Conservation (phyloP, 225 moss, liverwort and hornwort genomes). For the Anthoceros angustus region DNA sequence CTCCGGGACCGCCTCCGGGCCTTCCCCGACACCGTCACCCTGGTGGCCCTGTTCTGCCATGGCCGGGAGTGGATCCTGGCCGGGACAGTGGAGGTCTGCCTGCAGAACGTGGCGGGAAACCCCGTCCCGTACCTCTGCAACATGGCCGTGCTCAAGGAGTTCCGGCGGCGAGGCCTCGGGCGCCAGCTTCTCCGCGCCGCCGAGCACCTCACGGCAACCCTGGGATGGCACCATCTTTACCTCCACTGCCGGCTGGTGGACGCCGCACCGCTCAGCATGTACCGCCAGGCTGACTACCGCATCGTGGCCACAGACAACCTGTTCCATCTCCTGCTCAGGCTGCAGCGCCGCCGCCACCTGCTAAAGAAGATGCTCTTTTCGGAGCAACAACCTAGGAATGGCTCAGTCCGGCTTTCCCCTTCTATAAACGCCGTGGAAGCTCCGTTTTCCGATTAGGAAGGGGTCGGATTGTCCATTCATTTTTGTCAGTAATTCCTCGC, state of each 20-base stretch:
- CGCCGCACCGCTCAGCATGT: slow-evolving; percentile 72
- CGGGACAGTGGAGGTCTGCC: slow-evolving; percentile 78
- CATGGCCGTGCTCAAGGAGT: slow-evolving; percentile 64
- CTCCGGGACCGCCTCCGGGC: slow-evolving; percentile 52
- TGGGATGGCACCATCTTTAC: slow-evolving; percentile 65
- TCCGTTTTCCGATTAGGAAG: too few relatives aligned
- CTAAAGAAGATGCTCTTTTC: too few relatives aligned
- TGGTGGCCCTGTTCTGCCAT: slow-evolving; percentile 59
- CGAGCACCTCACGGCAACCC: slow-evolving; percentile 50
- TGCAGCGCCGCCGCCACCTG: slow-evolving; percentile 77
- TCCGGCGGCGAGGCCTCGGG: slow-evolving; percentile 74
- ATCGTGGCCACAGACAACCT: slow-evolving; percentile 71
- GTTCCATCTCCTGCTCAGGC: slow-evolving; percentile 43
- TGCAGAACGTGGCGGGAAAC: slow-evolving; percentile 43
- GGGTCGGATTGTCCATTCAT: too few relatives aligned
- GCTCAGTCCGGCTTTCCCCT: too few relatives aligned
- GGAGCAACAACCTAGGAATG: too few relatives aligned
- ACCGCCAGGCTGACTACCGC: slow-evolving; percentile 58
- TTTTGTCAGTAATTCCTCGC: too few relatives aligned
- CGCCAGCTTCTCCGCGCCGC: slow-evolving; percentile 79
- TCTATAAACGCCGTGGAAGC: too few relatives aligned
- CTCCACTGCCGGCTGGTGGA: slow-evolving; percentile 78
- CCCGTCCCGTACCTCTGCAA: slow-evolving; percentile 95
- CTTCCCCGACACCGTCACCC: slow-evolving; percentile 77
- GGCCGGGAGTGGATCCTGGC: slow-evolving; percentile 49